Base-by-base conservation (phyloP, 129 eudicot species). In the Lonicera japonica region DNA sequence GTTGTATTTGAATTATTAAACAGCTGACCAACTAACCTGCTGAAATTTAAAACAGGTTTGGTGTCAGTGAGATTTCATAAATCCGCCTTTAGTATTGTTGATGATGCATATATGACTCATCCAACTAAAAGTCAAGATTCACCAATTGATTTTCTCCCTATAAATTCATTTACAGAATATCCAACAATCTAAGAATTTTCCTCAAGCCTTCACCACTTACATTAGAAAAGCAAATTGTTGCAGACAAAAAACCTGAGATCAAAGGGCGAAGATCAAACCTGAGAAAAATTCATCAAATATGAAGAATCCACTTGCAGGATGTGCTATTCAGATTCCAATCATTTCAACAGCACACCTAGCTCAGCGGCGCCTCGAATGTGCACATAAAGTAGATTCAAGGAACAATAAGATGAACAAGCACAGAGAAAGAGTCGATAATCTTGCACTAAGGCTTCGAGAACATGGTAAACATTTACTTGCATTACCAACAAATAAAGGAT, bases 391-490 rank as follows among this genome's bases (percentile, higher is more conserved):
- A 36, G 63, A 38, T 39, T 34, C 56, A 20, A 34, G 47, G 21
- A 16, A 10, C 11, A 61, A 3, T 47, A 70, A 39, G 21, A 61
- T n/a, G 19, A 19, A 61, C 24, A 70, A 70, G 55, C 68, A 21
- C 21, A 59, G 64, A 13, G 13, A 12, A 64, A 29, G 58, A 29
- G 54, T 14, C 25, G 58, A 50, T 0, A 25, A 41, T 17, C 47
- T 65, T 14, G 60, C 34, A 18, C 38, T 10, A 8, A 25, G 39
- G 18, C 24, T 29, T 43, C 39, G 10, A 52, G 48, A 53, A 21
- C 60, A 70, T 17, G 66, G 64, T 59, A 40, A 46, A 43, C 8
- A 59, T 21, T 22, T 69, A 24, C 16, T 63, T 13, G 4, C 5
- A 15, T 21, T 7, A 24, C 8, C 24, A 24, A 1, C 22, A 14